These are phyloP conservation scores for Tuber brumale DNA, from an alignment of 495 filamentous ascomycete genomes.

Conservation along the genomic window DNA sequence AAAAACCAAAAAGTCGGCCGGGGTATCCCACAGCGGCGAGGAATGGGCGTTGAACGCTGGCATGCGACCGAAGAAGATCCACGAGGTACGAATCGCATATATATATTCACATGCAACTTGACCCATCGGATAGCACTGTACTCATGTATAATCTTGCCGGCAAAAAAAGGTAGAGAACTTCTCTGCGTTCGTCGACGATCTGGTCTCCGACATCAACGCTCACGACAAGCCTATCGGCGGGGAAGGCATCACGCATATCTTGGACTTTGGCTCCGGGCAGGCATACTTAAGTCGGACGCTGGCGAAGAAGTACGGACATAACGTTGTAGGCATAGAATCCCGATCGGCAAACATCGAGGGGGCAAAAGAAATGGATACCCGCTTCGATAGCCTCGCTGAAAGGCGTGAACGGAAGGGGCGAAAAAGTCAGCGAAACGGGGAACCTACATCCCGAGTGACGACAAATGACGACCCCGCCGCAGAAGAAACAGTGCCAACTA, in stretches of 20 bases:
- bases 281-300: constrained; percentile 88
- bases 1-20: constrained; percentile 16
- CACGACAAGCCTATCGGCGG: constrained; percentile 37
- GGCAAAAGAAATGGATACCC: constrained; percentile 72
- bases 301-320: constrained; percentile 76
- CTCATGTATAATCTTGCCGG: constrained; percentile 17
- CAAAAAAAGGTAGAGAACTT: constrained; percentile 46
- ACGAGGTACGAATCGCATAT: constrained; percentile 69
- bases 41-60: constrained; percentile 58
- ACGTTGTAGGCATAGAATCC: constrained; percentile 87
- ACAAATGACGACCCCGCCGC: constrained; percentile 53
- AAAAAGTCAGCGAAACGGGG: constrained; percentile 57
- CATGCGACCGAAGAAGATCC: constrained; percentile 94
- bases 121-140: neutral
- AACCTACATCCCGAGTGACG: constrained; percentile 46
- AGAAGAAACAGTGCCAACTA: constrained; percentile 30
- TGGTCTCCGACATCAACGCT: constrained; percentile 50
- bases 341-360: constrained; percentile 75
- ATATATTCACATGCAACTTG: constrained; percentile 20
- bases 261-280: constrained; percentile 94
- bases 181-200: constrained; percentile 46
- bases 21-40: constrained; percentile 19
- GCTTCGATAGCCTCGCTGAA: constrained; percentile 69
- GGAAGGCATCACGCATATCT: constrained; percentile 66
- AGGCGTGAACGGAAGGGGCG: constrained; percentile 61